Base-by-base conservation (phyloP, 2,329 filamentous ascomycete species). In the Westerdykella ornata region DNA sequence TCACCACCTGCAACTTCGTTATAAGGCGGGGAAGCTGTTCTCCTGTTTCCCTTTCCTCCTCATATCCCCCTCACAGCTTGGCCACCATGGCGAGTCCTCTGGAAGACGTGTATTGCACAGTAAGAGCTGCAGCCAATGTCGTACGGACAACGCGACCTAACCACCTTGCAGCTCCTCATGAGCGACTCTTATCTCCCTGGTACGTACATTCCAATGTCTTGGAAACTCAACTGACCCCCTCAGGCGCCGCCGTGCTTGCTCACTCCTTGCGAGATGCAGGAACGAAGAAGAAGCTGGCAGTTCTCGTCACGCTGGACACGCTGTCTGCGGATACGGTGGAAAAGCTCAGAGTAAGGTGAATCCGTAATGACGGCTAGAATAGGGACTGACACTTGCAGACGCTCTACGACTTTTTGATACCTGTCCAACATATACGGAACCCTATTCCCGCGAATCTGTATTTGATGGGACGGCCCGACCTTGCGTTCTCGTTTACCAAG, bases 401-500 rank as follows among this genome's bases (percentile, higher is more conserved):
- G 38, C 74, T 95, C 37, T 98, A 88, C 71, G 85, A 98, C 71
- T 82, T 90, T 63, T 74, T 97, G 45, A 84, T 97, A 48, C 83
- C 89, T 22, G 87, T 97, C 42, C 77, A 83, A 41, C 81, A 82
- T 48, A 82, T 96, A 59, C 78, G 77, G 49, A 97, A 89, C 64
- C 74, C 78, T 44, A 79, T 77, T 33, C 84, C 86, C 3, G 81
- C 80, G 43, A 97, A 97, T 59, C 78, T 98, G 42, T 81, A 84
- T 65, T 77, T 97, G 42, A 96, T 98, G 89, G 82, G 88, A 63
- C 85, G 92, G 39, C 78, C 82, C 48, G 92, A 98, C 60, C 76
- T 98, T 38, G 82, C 90, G 59, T 90, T 88, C 19, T 85, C 89
- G 48, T 97, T 97, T 62, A 97, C 92, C 53, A 98, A 98, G 72